Conservation (phyloP, 1,284 basidiomycete species). For the Anthracocystis panici-leucophaei region DNA sequence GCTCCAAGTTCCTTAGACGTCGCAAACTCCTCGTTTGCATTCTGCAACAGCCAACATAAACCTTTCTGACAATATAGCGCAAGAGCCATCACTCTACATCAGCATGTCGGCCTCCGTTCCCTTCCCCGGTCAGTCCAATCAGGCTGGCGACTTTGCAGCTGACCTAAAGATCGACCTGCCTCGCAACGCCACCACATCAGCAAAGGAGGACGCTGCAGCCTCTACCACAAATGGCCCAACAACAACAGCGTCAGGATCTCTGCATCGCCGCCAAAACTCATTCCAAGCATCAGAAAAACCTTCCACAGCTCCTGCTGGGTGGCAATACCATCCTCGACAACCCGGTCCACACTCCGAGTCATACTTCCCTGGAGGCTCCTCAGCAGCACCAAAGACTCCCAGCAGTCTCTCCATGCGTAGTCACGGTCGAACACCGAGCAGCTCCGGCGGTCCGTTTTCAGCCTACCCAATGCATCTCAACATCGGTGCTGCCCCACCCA, state of each 20-base stretch:
- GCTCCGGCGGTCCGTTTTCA: constrained; percentile 13
- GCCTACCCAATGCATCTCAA: constrained; percentile 37
- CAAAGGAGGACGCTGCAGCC: constrained; percentile 16
- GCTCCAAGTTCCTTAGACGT: no score
- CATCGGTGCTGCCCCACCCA: constrained; percentile 23
- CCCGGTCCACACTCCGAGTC: constrained; percentile 51
- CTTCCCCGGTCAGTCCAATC: constrained; percentile 32
- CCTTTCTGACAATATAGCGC: no score
- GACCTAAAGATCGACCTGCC: constrained; percentile 52
- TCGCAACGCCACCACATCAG: constrained; percentile 12
- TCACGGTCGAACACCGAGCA: constrained; percentile 42
- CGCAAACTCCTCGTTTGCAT: no score
- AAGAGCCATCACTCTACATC: not conserved
- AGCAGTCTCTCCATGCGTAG: constrained; percentile 37
- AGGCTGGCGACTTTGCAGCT: constrained; percentile 17
- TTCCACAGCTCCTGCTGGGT: constrained; percentile 24
- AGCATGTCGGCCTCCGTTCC: constrained; percentile 41
- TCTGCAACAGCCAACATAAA: no score
- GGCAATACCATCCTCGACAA: constrained; percentile 55
- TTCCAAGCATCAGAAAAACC: constrained; percentile 31
- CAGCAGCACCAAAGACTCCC: constrained; percentile 38
- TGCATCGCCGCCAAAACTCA: constrained; percentile 32
- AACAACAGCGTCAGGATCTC: constrained; percentile 9
- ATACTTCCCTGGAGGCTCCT: constrained; percentile 48
- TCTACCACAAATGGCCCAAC: not conserved